Evolutionary conservation across 371 early-diverging fungal species (phyloP).

Genomic region (Mucor circinelloides): DNA sequence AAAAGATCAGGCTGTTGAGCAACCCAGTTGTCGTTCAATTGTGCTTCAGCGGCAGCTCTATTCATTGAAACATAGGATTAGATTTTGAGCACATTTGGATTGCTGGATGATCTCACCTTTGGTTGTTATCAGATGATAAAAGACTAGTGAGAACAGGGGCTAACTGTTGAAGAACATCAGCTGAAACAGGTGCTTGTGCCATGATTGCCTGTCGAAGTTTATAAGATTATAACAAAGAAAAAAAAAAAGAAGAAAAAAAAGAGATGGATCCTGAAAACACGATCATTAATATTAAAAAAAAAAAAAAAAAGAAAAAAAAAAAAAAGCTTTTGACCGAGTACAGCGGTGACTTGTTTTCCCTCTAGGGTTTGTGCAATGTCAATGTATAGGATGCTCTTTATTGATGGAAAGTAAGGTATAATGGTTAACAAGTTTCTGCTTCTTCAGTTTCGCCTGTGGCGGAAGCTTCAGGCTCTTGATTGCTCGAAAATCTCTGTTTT

Average conservation of each 20-base stretch:
- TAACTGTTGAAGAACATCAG: conserved; percentile 63
- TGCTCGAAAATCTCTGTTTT: background rate
- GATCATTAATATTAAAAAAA: conserved; percentile 8
- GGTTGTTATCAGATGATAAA: conserved; percentile 61
- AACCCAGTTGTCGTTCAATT: conserved; percentile 75
- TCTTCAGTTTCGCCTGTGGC: background rate
- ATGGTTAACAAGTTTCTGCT: background rate
- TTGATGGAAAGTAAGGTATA: background rate
- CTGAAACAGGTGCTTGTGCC: conserved; percentile 51
- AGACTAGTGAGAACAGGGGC: conserved; percentile 61
- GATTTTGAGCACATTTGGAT: background rate
- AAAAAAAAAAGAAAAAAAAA: conserved; percentile 24
- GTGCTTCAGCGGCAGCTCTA: conserved; percentile 74
- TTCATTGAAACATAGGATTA: conserved; percentile 18
- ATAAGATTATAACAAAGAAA: conserved; percentile 5
- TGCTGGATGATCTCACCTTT: conserved; percentile 38
- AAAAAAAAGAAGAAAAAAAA: background rate
- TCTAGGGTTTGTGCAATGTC: background rate
- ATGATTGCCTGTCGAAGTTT: conserved; percentile 28
- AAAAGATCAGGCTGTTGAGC: conserved; percentile 68
- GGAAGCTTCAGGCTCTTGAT: background rate
- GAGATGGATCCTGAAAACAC: background rate
- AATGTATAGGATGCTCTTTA: background rate
- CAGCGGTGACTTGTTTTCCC: conserved; percentile 24
- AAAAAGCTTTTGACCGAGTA: background rate